Evolutionary conservation across 768 basidiomycete genomes (phyloP), one percentile per base, ranked within the genome.

Genomic region (Leccinellum rugosiceps): DNA sequence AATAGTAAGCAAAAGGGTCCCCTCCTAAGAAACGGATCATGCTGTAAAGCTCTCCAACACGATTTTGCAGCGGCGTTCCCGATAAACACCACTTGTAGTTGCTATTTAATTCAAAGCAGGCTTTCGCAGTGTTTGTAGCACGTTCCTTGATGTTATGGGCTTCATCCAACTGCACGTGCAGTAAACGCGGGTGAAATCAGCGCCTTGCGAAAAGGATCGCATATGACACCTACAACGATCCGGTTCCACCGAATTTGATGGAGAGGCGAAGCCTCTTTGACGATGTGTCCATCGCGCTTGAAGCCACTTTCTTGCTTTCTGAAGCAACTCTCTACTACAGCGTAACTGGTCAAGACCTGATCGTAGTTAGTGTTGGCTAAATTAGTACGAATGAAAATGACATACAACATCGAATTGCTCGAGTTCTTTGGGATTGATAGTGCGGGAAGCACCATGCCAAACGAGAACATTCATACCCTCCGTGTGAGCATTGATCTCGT

Each of bases 91-190:
- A 99, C 58, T 84, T 85, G 63, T 83, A 92, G 50, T 82, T 83
- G 54, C 88, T 83, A 62, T 87, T 73, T 11, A 99, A 78, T 55
- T 94, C 90, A 69, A 99, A 99, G 0, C 93, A 83, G n/a, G 94
- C 95, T 72, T 96, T 98, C 1, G 96, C 95, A 0, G 96, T 98
- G 68, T 96, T 98, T 1, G 92, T 94, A 4, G 85, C 76, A 4
- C 96, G 85, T 68, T 98, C 96, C 68, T 98, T 98, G 77, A 98
- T 98, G 69, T 95, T 98, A 73, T 98, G 96, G 6, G 95, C 96
- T 76, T 97, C 94, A 63, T 98, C 94, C 45, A 97, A 82, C 89
- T 92, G 58, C 15, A 48, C 21, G n/a, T 13, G 35, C 13, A 25
- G 31, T 17, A 48, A 46, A 46, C 15, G 23, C 21, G 51, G 49